These are phyloP conservation scores for Daldinia bambusicola DNA, from an alignment of 495 filamentous ascomycete genomes.

Conservation along the genomic window DNA sequence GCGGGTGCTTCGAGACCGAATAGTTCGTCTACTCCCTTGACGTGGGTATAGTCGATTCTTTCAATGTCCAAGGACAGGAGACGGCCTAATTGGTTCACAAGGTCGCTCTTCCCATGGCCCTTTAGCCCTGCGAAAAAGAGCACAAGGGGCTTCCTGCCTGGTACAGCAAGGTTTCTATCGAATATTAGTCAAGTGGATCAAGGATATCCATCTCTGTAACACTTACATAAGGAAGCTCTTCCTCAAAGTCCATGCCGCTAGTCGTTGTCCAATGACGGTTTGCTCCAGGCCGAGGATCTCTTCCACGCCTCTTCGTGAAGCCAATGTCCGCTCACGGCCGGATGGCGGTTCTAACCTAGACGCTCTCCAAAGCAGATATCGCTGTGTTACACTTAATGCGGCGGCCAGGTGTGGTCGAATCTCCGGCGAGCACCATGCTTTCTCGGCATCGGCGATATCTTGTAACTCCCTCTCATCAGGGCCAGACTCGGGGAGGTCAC, in stretches of 20 bases:
- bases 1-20: constrained; percentile 58
- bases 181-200: neutral
- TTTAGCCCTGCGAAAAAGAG: constrained; percentile 60
- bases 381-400: constrained; percentile 31
- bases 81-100: constrained; percentile 56
- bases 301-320: constrained; percentile 20
- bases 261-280: constrained; percentile 31
- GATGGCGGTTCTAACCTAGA: constrained; percentile 17
- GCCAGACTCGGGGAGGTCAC: constrained; percentile 24
- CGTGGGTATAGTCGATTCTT: constrained; percentile 57
- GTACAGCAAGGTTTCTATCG: constrained; percentile 33
- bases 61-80: constrained; percentile 56
- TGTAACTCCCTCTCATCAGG: constrained; percentile 13
- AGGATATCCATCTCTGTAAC: neutral
- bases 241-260: constrained; percentile 27
- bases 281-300: constrained; percentile 29
- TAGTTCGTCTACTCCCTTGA: constrained; percentile 54
- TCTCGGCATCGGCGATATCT: constrained; percentile 18
- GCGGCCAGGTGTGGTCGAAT: constrained; percentile 13
- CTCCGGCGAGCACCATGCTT: constrained; percentile 24
- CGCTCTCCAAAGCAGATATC: constrained; percentile 38
- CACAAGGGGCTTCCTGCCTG: constrained; percentile 49
- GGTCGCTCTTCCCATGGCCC: constrained; percentile 65
- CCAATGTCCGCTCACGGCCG: constrained; percentile 25
- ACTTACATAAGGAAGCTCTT: constrained; percentile 37